phyloP scores from a whole-genome alignment of 1,284 basidiomycete species.

The Ustilago shanxiensis region DNA sequence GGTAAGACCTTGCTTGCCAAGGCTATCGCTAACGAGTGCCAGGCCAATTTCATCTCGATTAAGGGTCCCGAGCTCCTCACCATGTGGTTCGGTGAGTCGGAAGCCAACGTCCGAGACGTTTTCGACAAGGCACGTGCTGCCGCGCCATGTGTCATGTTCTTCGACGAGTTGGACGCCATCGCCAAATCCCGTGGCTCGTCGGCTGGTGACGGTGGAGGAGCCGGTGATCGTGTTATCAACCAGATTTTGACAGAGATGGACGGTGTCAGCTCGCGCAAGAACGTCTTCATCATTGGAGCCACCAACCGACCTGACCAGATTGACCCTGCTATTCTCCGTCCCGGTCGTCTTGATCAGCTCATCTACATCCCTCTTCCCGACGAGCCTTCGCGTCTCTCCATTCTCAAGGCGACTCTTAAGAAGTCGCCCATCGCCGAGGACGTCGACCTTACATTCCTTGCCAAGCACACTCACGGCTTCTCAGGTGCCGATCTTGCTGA shows the following conservation, averaged over 20 bases:
- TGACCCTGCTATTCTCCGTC: conserved; percentile 94
- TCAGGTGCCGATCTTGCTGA: conserved; percentile 99
- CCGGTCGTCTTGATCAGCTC: conserved; percentile 89
- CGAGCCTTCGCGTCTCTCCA: conserved; percentile 89
- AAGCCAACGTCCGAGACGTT: conserved; percentile 98
- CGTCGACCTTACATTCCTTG: conserved; percentile 87
- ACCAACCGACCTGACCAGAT: conserved; percentile 99
- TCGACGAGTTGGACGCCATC: conserved; percentile 98
- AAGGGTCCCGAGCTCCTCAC: conserved; percentile 93
- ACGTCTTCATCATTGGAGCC: conserved; percentile 98
- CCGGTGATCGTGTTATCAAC: conserved; percentile 96
- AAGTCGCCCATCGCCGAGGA: conserved; percentile 89
- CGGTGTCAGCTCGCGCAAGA: conserved; percentile 98
- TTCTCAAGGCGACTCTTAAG: conserved; percentile 90
- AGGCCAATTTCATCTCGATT: conserved; percentile 98
- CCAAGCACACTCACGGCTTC: conserved; percentile 96
- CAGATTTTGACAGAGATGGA: conserved; percentile 99
- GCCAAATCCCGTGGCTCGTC: conserved; percentile 91
- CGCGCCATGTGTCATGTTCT: conserved; percentile 99
- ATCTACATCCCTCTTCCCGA: conserved; percentile 79
- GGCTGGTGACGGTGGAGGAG: conserved; percentile 90
- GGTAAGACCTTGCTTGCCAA: conserved; percentile 96
- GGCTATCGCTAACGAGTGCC: conserved; percentile 98
- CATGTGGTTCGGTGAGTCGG: conserved; percentile 99
- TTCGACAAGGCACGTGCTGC: conserved; percentile 99